Base-by-base conservation (phyloP, 108 stramenopile genomes). In the Stephanodiscus triporus region DNA sequence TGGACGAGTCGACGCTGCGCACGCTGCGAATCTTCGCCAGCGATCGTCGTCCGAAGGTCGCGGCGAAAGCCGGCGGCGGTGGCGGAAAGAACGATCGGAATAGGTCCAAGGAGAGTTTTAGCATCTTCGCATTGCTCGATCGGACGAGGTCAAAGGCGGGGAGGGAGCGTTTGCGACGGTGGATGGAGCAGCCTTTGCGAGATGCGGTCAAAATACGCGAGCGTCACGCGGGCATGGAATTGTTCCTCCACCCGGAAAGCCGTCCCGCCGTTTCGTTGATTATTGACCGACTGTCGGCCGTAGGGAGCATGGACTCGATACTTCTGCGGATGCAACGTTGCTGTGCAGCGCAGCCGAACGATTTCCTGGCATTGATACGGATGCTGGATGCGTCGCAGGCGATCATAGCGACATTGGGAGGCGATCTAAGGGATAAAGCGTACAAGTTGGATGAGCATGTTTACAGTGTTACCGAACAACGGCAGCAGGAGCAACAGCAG, bases 101-200 rank as follows among this genome's bases (percentile, higher is more conserved):
- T 26, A 54, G 53, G 26, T 73, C 90, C 49, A 98, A 98, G 65
- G 97, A 98, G 80, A 97, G 98, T 0, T 97, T 93, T 57, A 94
- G 92, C 51, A 68, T 98, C 38, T 97, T 90, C 72, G 88, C 93
- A 4, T 73, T 98, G 37, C 72, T 98, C 49, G 95, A 98, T 68
- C 76, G 95, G 29, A 96, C 95, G 24, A 86, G 76, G 43, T 84
- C 88, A 68, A 89, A 91, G 56, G 81, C 89, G 0, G 98, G 98
- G 0, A 85, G 86, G 29, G 83, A 90, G 66, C 73, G 89, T 17
- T 71, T 98, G 24, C 73, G 88, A n/a, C 90, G 97, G 55, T 95
- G 93, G 95, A 97, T 97, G 96, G 68, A 88, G 17, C 82, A 90
- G 64, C 96, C 96, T 17, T 66, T 98, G 24, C 68, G 86, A 26